Conservation (phyloP, 306 rosid genomes). For the Oemleria cerasiformis region DNA sequence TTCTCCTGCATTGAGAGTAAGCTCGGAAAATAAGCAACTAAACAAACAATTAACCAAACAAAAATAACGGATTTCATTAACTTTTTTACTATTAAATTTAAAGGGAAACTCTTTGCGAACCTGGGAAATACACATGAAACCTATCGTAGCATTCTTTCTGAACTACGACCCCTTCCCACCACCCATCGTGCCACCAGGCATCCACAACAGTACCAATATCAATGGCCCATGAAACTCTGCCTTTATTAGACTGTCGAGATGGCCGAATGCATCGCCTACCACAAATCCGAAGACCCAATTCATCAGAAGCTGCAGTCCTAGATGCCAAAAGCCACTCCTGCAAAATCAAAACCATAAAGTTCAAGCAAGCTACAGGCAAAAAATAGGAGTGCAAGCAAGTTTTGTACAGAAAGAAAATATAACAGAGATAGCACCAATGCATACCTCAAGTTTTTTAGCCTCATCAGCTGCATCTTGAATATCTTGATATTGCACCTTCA, state of each 20-base stretch:
- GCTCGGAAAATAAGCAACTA: background rate
- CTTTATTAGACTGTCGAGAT: conserved; percentile 22
- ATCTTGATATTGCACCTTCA: conserved; percentile 77
- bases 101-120: conserved; percentile 24
- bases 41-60: background rate
- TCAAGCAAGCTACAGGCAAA: background rate
- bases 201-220: conserved; percentile 67
- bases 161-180: conserved; percentile 95
- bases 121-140: conserved; percentile 68
- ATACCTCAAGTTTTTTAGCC: conserved; percentile 71
- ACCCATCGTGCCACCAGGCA: conserved; percentile 87
- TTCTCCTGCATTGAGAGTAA: conserved; percentile 52
- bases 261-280: conserved; percentile 69
- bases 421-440: background rate
- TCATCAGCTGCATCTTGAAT: conserved; percentile 73
- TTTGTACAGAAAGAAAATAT: background rate
- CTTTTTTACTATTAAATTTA: background rate
- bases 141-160: conserved; percentile 45
- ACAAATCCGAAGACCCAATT: conserved; percentile 42
- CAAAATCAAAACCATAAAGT: background rate
- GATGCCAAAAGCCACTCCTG: conserved; percentile 85
- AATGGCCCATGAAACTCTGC: conserved; percentile 31
- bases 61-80: background rate
- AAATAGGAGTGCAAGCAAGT: background rate
- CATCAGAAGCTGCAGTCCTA: conserved; percentile 53